Percentiles rank a stretch among this genome's conserved stretches.
phyloP scores from a whole-genome alignment of 345 rosid species.

The Acer yangbiense region DNA sequence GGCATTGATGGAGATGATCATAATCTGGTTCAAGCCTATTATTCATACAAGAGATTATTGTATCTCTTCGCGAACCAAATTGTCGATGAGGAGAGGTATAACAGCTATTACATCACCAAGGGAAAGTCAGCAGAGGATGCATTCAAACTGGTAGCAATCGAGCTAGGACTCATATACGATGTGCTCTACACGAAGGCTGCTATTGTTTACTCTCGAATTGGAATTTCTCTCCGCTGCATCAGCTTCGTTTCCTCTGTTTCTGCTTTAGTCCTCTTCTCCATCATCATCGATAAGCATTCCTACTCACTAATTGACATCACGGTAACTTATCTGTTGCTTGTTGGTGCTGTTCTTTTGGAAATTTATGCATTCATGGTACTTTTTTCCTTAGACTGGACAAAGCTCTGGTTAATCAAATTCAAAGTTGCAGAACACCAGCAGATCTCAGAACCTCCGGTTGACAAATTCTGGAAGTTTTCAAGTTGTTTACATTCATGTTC shows the following conservation, averaged over 20 bases:
- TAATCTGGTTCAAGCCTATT: too few relatives aligned
- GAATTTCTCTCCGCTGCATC: background rate
- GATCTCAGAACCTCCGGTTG: background rate
- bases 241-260: slow-evolving; percentile 6
- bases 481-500: background rate
- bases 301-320: too few relatives aligned
- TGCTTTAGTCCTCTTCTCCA: background rate
- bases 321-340: background rate
- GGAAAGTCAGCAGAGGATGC: slow-evolving; percentile 15
- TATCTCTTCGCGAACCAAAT: too few relatives aligned
- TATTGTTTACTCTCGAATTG: too few relatives aligned
- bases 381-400: background rate
- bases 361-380: too few relatives aligned
- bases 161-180: slow-evolving; percentile 13
- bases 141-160: slow-evolving; percentile 20
- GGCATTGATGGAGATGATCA: too few relatives aligned
- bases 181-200: too few relatives aligned
- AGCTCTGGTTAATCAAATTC: too few relatives aligned
- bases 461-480: background rate
- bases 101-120: background rate
- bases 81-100: too few relatives aligned
- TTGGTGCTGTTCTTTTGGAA: too few relatives aligned
- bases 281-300: background rate
- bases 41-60: too few relatives aligned
- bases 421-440: too few relatives aligned